Evolutionary conservation across 2,329 filamentous ascomycete species (phyloP).

Genomic region (Plenodomus lindquistii): DNA sequence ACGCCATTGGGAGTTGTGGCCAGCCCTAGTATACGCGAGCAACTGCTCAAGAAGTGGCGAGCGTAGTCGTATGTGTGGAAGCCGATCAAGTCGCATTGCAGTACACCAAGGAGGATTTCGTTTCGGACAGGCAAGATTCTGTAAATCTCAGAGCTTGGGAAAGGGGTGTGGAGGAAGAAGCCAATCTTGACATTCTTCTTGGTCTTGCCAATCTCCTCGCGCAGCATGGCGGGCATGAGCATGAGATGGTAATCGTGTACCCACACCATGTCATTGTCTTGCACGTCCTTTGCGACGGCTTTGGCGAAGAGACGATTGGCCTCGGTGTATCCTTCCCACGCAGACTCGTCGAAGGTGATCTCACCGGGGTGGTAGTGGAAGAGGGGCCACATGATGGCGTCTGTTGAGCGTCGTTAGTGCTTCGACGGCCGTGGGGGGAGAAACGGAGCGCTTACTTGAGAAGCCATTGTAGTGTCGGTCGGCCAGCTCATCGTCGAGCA

Average conservation of each 20-base stretch:
- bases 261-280: conserved; percentile 95
- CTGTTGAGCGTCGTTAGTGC: conserved; percentile 39
- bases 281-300: conserved; percentile 81
- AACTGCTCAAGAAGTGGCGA: conserved; percentile 95
- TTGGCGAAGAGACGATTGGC: conserved; percentile 92
- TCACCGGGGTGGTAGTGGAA: conserved; percentile 99
- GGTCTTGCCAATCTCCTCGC: conserved; percentile 78
- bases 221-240: conserved; percentile 93
- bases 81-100: conserved; percentile 93
- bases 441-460: conserved; percentile 67
- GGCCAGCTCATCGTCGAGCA: conserved; percentile 89
- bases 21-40: conserved; percentile 84
- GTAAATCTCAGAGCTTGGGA: conserved; percentile 96
- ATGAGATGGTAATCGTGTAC: conserved; percentile 99
- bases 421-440: neutral
- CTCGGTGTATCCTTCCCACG: conserved; percentile 90
- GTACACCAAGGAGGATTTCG: conserved; percentile 80
- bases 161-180: conserved; percentile 97
- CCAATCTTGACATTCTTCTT: conserved; percentile 96
- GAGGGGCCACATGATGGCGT: conserved; percentile 97
- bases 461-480: conserved; percentile 98
- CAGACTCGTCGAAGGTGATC: conserved; percentile 95
- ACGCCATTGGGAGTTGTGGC: conserved; percentile 90
- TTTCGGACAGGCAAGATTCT: conserved; percentile 92
- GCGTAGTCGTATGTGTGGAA: conserved; percentile 99